phyloP scores from a whole-genome alignment of 2,329 filamentous ascomycete species.

The Stachybotrys chartarum region DNA sequence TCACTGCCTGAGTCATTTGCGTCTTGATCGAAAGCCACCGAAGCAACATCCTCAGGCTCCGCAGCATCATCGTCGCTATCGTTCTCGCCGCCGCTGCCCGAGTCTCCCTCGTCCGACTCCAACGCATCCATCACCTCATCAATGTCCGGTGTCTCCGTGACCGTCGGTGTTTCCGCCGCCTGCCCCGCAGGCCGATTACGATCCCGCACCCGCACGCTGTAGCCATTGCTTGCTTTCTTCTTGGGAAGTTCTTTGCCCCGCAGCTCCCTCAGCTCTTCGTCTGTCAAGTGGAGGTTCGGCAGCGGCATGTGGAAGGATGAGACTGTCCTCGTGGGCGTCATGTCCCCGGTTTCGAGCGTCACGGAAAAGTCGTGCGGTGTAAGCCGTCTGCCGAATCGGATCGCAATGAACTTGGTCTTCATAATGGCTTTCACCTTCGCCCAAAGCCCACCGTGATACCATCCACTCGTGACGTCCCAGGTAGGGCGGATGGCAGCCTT shows the following conservation, averaged over 20 bases:
- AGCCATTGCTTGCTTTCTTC: constrained; percentile 27
- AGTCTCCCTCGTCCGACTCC: constrained; percentile 13
- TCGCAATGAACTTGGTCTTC: constrained; percentile 72
- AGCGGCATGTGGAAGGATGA: constrained; percentile 24
- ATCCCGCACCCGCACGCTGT: constrained; percentile 23
- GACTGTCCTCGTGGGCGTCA: constrained; percentile 22
- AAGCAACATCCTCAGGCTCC: constrained; percentile 12
- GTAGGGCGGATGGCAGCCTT: constrained; percentile 49
- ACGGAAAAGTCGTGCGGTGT: constrained; percentile 27
- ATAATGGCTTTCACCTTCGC: constrained; percentile 81
- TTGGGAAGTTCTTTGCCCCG: constrained; percentile 25
- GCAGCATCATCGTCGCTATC: constrained; percentile 14
- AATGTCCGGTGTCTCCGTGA: constrained; percentile 12
- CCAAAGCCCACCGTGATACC: constrained; percentile 76
- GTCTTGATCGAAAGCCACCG: constrained; percentile 5
- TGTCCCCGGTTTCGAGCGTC: constrained; percentile 25
- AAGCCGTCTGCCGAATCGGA: constrained; percentile 49
- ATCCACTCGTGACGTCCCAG: constrained; percentile 66
- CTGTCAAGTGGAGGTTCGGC: constrained; percentile 26
- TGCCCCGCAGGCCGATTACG: constrained; percentile 11
- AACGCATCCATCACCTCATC: constrained; percentile 15
- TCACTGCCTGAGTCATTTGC: constrained; percentile 1
- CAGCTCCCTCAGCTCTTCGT: constrained; percentile 25
- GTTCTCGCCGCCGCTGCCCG: constrained; percentile 12
- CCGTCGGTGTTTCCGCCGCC: constrained; percentile 8